These are phyloP conservation scores for Stenogyne calaminthoides DNA, from an alignment of 305 asterid genomes.

Conservation along the genomic window DNA sequence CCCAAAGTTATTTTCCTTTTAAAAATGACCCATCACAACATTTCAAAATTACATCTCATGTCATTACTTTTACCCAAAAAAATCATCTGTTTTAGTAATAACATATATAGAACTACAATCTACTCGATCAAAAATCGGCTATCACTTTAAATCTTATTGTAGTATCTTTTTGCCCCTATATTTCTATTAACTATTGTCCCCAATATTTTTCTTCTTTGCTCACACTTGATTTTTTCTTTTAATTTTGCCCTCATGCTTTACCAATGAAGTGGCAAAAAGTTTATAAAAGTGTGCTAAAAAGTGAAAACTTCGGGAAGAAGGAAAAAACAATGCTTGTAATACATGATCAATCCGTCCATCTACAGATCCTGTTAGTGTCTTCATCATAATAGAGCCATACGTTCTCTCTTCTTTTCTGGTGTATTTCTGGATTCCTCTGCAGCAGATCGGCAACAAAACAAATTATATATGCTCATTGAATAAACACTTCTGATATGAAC, in stretches of 20 bases:
- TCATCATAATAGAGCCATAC: conserved; percentile 87
- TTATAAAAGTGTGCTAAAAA: background rate
- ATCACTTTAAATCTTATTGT: too few relatives aligned
- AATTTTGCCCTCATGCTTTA: background rate
- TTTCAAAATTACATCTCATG: too few relatives aligned
- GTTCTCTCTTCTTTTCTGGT: conserved; percentile 68
- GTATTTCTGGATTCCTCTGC: conserved; percentile 64
- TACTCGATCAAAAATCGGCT: too few relatives aligned
- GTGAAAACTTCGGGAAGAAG: background rate
- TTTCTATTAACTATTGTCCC: too few relatives aligned
- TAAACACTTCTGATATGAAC: conserved; percentile 2
- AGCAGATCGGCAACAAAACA: conserved; percentile 19
- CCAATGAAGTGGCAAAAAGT: too few relatives aligned
- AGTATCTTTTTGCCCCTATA: background rate
- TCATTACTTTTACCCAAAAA: too few relatives aligned
- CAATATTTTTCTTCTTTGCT: too few relatives aligned
- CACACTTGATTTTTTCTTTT: too few relatives aligned
- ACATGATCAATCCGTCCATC: conserved; percentile 91
- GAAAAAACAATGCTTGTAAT: conserved; percentile 68
- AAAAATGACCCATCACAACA: too few relatives aligned
- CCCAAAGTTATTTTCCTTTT: too few relatives aligned
- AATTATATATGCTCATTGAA: background rate
- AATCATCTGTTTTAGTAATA: too few relatives aligned
- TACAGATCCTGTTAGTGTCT: conserved; percentile 72
- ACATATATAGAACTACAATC: too few relatives aligned